Evolutionary conservation across 1,284 basidiomycete species (phyloP), one percentile per base, ranked within the genome.

Genomic region (Melampsora medusae): DNA sequence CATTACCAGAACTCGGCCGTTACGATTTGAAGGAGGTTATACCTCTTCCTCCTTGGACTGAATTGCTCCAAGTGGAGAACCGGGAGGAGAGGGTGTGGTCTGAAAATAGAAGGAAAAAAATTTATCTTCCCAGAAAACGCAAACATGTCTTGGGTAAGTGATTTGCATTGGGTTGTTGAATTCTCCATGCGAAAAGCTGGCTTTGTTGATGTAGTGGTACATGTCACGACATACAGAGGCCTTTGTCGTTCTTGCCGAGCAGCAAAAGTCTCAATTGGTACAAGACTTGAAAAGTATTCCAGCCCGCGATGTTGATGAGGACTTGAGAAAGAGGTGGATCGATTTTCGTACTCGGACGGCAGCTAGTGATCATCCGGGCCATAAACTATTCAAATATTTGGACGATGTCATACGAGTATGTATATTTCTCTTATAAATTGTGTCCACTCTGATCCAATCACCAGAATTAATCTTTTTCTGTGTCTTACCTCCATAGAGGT

Each of bases 21-120:
- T 35, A 53, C 25, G 9, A 12, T 33, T 25, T 38, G 7, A 46
- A 31, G 9, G 62, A 17, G 12, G 48, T 48, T 14, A 73, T 73
- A 35, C 71, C 71, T 14, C 64, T 67, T 59, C 71, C 71, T 19
- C 33, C 1, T 33, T 73, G 71, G 71, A 73, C 71, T 12, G 2
- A 19, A 14, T 28, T 25, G 19, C n/a, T 67, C 42, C 28, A 66
- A 25, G 42, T 53, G n/a, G 62, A 56, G 14, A 33, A 49, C 5
- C 46, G 46, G 28, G 19, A 31, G 65, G 60, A 65, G 22, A 62
- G 70, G 71, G 22, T 31, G n/a, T 4, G 9, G 16, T 33, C 31
- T 17, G 9, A 14, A 9, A 59, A n/a, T 28, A 33, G 38, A 25
- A 22, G 3, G 6, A 35, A 14, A 48, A 72, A n/a, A 50, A 31